Percentiles rank a stretch among this genome's conserved stretches.
Conservation (phyloP, 345 rosid genomes). For the Moringa oleifera region DNA sequence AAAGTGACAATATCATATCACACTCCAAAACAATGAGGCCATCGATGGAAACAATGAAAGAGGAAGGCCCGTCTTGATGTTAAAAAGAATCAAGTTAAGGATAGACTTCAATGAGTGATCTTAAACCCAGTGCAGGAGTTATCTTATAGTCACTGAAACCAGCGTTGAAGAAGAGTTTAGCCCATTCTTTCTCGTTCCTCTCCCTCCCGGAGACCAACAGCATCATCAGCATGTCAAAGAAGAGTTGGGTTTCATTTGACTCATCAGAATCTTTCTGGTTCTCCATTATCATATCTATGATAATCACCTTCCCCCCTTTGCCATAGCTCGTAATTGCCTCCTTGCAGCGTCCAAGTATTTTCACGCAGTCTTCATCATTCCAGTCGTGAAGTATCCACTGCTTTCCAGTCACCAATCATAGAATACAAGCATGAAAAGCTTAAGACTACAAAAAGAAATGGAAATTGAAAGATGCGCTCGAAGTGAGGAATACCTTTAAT, state of each 20-base stretch:
- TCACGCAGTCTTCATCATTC: slow-evolving; percentile 36
- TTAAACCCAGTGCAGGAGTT: slow-evolving; percentile 29
- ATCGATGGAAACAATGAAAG: too few species aligned
- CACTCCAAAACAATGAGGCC: too few species aligned
- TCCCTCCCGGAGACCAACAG: slow-evolving; percentile 21
- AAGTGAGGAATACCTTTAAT: slow-evolving; percentile 26
- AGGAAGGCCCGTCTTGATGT: too few species aligned
- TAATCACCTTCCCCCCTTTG: slow-evolving; percentile 13
- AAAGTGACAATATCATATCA: too few species aligned
- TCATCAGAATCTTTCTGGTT: neutral
- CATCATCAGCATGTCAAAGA: slow-evolving; percentile 38
- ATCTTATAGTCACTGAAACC: slow-evolving; percentile 37
- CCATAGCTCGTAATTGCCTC: slow-evolving; percentile 20
- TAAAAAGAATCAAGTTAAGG: slow-evolving; percentile 29
- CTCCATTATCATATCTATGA: slow-evolving; percentile 8
- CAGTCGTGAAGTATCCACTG: slow-evolving; percentile 45
- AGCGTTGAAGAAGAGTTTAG: slow-evolving; percentile 25
- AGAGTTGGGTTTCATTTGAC: slow-evolving; percentile 29
- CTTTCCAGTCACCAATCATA: neutral
- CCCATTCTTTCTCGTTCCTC: slow-evolving; percentile 41
- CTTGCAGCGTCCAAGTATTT: slow-evolving; percentile 35
- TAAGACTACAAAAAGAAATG: too few species aligned
- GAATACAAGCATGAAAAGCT: neutral
- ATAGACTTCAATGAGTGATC: slow-evolving; percentile 48
- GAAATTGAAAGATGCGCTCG: too few species aligned